These are phyloP conservation scores for Tylopilus plumbeoviolaceoides DNA, from an alignment of 768 basidiomycete species.

Conservation along the genomic window DNA sequence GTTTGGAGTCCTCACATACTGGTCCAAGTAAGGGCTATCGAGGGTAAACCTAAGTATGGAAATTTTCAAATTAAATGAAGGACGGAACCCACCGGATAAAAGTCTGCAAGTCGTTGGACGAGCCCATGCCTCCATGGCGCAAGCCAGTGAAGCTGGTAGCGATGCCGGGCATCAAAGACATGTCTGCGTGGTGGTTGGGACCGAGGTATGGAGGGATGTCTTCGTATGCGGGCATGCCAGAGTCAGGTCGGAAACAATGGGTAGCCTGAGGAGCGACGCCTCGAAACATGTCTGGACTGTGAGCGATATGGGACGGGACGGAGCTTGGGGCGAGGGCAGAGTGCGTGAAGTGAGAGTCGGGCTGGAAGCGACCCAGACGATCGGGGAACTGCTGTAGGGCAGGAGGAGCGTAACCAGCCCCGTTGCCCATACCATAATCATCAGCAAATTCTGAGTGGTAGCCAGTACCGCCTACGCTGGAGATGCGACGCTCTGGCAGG, in stretches of 20 bases:
- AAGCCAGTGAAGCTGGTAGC: conserved; percentile 61
- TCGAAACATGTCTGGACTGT: conserved; percentile 54
- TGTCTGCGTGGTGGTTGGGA: conserved; percentile 48
- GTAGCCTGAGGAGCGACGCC: conserved; percentile 72
- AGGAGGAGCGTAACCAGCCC: conserved; percentile 46
- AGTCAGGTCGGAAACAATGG: conserved; percentile 53
- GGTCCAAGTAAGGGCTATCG: conserved; percentile 72
- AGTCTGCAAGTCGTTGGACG: conserved; percentile 70
- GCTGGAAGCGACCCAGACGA: conserved; percentile 50
- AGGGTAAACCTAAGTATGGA: conserved; percentile 11
- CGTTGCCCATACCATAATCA: conserved; percentile 52
- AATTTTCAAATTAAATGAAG: conserved; percentile 17
- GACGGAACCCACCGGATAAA: conserved; percentile 62
- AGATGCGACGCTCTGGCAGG: conserved; percentile 54
- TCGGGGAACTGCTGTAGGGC: conserved; percentile 59
- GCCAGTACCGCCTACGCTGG: conserved; percentile 30
- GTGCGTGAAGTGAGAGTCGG: conserved; percentile 52
- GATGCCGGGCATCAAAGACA: conserved; percentile 59
- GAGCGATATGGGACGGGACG: conserved; percentile 49
- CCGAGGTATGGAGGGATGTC: conserved; percentile 57
- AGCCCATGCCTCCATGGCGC: conserved; percentile 56
- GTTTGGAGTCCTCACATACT: conserved; percentile 81
- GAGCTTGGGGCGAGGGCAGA: conserved; percentile 35
- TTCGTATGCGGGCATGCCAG: conserved; percentile 48
- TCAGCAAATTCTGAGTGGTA: conserved; percentile 62